Evolutionary conservation across 306 rosid genomes (phyloP).

Genomic region (Vigna unguiculata): DNA sequence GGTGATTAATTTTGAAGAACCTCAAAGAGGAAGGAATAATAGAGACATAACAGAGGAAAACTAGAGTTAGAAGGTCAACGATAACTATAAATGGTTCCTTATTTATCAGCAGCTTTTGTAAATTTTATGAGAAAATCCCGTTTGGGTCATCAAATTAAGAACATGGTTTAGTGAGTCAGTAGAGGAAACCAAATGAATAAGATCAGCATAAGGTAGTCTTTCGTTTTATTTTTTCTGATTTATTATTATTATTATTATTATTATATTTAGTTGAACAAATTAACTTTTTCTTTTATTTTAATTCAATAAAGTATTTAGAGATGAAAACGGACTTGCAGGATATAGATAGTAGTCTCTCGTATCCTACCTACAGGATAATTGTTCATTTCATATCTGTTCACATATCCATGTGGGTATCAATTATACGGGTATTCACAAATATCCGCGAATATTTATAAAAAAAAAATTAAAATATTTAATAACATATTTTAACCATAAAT

Average conservation of each 20-base stretch:
- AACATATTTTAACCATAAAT: too few species aligned
- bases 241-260: neutral
- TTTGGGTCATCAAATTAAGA: slow-evolving; percentile 14
- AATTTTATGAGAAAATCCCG: slow-evolving; percentile 23
- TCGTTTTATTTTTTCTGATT: neutral
- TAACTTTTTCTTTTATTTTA: too few species aligned
- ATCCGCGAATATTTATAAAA: too few species aligned
- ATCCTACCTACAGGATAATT: too few species aligned
- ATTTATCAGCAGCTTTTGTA: slow-evolving; percentile 30
- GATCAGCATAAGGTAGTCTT: neutral
- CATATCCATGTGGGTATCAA: too few species aligned
- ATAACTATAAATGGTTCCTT: slow-evolving; percentile 27
- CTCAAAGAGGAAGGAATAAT: slow-evolving; percentile 27
- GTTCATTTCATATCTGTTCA: too few species aligned
- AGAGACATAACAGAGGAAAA: slow-evolving; percentile 49
- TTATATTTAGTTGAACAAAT: too few species aligned
- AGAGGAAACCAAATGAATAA: neutral
- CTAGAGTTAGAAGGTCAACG: slow-evolving; percentile 40
- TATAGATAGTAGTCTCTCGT: too few species aligned
- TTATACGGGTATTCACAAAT: too few species aligned
- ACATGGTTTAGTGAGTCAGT: neutral
- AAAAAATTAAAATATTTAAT: too few species aligned
- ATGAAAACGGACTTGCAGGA: too few species aligned
- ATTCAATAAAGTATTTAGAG: too few species aligned
- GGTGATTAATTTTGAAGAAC: slow-evolving; percentile 38